Evolutionary conservation across 140 eudicot species (phyloP).

Genomic region (Bidens hawaiensis): DNA sequence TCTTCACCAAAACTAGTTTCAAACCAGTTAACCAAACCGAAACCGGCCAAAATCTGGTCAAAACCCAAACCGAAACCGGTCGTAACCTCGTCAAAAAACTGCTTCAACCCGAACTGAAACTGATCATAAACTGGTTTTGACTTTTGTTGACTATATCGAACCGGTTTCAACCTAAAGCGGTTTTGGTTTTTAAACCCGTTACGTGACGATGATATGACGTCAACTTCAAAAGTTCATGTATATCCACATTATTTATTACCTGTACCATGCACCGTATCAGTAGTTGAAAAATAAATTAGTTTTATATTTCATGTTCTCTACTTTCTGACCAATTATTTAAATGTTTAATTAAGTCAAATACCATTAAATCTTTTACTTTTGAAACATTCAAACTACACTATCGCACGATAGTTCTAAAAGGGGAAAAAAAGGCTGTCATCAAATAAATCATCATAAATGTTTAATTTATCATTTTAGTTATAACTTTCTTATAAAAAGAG

Average conservation of each 20-base stretch:
- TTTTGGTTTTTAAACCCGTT: background rate
- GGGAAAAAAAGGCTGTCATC: background rate
- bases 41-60: too few relatives aligned
- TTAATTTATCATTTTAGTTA: background rate
- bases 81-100: too few relatives aligned
- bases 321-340: background rate
- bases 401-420: background rate
- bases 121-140: too few relatives aligned
- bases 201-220: background rate
- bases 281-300: background rate
- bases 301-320: background rate
- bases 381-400: constrained; percentile 11
- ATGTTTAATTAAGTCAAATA: background rate
- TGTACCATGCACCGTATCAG: background rate
- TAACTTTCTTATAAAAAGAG: background rate
- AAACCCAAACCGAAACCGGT: too few relatives aligned
- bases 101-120: too few relatives aligned
- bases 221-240: background rate
- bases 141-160: too few relatives aligned
- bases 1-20: too few relatives aligned
- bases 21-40: too few relatives aligned
- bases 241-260: background rate
- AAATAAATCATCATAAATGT: background rate
- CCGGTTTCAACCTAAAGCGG: too few relatives aligned
- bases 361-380: background rate